phyloP scores from a whole-genome alignment of 495 filamentous ascomycete genomes.

The Tuber aestivum region DNA sequence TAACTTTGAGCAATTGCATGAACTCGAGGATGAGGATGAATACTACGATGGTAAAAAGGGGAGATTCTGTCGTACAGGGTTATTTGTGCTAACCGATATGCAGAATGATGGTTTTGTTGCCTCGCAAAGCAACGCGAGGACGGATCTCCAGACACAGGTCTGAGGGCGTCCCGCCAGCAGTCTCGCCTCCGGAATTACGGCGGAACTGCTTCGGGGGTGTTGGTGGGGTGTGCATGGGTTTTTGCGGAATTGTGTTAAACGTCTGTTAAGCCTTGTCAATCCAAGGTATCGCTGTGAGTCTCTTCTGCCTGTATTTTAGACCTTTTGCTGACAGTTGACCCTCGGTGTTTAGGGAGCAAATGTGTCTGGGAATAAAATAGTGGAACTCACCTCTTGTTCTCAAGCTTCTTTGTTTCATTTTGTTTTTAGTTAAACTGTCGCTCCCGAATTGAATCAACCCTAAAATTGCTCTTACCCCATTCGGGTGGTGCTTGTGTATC shows the following conservation, averaged over 20 bases:
- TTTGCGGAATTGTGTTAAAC: not conserved
- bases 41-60: constrained; percentile 75
- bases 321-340: not conserved
- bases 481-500: not conserved
- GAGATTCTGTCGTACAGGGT: constrained; percentile 6
- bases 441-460: not conserved
- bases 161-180: constrained; percentile 15
- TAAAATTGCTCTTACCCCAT: not conserved
- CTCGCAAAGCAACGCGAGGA: constrained; percentile 14
- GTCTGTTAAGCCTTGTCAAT: not conserved
- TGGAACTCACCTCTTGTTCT: not conserved
- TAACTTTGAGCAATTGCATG: constrained; percentile 97
- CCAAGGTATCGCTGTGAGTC: not conserved
- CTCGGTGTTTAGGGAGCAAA: not conserved
- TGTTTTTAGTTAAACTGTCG: not conserved
- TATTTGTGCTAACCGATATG: constrained; percentile 31
- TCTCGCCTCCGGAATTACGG: constrained; percentile 6
- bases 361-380: not conserved
- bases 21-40: constrained; percentile 93
- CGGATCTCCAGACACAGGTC: constrained; percentile 13
- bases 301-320: not conserved
- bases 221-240: not conserved
- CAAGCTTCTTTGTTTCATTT: not conserved
- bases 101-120: constrained; percentile 14
- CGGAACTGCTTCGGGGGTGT: constrained; percentile 8